These are phyloP conservation scores for Earliella scabrosa DNA, from an alignment of 1,284 basidiomycete species.

Conservation along the genomic window DNA sequence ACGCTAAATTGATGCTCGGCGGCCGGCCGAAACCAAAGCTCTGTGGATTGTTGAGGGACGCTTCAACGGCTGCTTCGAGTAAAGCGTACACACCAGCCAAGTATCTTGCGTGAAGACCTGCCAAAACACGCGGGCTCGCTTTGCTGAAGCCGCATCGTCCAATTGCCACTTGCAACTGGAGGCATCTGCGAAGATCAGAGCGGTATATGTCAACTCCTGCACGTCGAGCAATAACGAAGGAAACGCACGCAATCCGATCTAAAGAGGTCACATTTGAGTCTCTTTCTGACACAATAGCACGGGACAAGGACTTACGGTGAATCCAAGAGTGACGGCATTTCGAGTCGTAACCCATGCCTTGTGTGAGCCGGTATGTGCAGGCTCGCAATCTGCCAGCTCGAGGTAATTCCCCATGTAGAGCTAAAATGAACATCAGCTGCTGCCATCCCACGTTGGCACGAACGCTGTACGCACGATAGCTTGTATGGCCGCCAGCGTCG, in stretches of 20 bases:
- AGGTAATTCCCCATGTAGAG: slow-evolving; percentile 60
- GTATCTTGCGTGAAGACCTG: slow-evolving; percentile 62
- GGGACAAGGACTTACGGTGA: slow-evolving; percentile 47
- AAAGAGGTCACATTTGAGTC: no score
- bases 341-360: slow-evolving; percentile 60
- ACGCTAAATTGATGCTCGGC: slow-evolving; percentile 53
- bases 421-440: slow-evolving; percentile 33
- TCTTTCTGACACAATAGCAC: no score
- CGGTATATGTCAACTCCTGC: not conserved
- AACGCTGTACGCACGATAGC: slow-evolving; percentile 46
- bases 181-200: slow-evolving; percentile 48
- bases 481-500: slow-evolving; percentile 57
- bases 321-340: slow-evolving; percentile 55
- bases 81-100: slow-evolving; percentile 49
- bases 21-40: slow-evolving; percentile 68
- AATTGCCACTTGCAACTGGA: slow-evolving; percentile 64
- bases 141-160: slow-evolving; percentile 46
- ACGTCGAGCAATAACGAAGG: not conserved
- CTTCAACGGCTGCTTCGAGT: no score
- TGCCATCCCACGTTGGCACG: not conserved
- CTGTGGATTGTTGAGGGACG: slow-evolving; percentile 37
- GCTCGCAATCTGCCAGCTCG: slow-evolving; percentile 56
- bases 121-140: slow-evolving; percentile 65
- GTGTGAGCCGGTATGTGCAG: slow-evolving; percentile 45
- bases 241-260: slow-evolving; percentile 70